Evolutionary conservation across 2,329 filamentous ascomycete species (phyloP).

Genomic region (Volutella citrinella): DNA sequence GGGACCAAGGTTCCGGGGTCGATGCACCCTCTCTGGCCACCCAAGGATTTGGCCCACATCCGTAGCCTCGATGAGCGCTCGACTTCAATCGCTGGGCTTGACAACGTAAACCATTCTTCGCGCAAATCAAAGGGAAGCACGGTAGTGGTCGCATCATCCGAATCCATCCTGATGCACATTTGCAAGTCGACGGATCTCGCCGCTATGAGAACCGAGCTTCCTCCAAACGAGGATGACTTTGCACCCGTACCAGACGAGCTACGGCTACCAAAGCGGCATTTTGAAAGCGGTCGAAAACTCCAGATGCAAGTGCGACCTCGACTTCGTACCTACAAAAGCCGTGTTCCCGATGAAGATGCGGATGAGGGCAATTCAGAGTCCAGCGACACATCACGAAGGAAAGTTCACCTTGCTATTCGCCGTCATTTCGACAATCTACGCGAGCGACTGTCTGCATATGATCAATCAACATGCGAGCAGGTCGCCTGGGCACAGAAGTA

Average conservation of each 20-base stretch:
- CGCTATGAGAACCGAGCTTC: conserved; percentile 25
- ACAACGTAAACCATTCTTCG: too few relatives aligned
- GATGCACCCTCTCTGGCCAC: conserved; percentile 69
- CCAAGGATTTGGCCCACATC: conserved; percentile 61
- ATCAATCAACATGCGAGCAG: conserved; percentile 71
- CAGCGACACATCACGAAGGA: conserved; percentile 11
- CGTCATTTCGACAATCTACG: conserved; percentile 59
- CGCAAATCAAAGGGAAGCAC: conserved; percentile 51
- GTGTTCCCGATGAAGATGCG: conserved; percentile 5
- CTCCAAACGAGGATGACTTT: conserved; percentile 36
- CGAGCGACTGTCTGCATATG: conserved; percentile 71
- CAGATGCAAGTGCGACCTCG: conserved; percentile 47
- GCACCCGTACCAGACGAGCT: conserved; percentile 45
- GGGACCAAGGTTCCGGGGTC: conserved; percentile 63
- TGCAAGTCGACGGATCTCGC: conserved; percentile 24
- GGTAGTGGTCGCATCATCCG: conserved; percentile 36
- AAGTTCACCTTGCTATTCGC: conserved; percentile 56
- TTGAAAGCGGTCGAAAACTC: conserved; percentile 56
- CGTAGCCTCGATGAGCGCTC: conserved; percentile 39
- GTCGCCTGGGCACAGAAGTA: conserved; percentile 82
- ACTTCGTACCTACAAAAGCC: conserved; percentile 36
- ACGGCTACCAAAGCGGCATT: conserved; percentile 52
- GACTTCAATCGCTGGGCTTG: too few relatives aligned
- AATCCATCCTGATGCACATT: conserved; percentile 40
- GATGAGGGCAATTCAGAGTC: conserved; percentile 36